Evolutionary conservation across 2,329 filamentous ascomycete genomes (phyloP).

Genomic region (Aspergillus floridensis): DNA sequence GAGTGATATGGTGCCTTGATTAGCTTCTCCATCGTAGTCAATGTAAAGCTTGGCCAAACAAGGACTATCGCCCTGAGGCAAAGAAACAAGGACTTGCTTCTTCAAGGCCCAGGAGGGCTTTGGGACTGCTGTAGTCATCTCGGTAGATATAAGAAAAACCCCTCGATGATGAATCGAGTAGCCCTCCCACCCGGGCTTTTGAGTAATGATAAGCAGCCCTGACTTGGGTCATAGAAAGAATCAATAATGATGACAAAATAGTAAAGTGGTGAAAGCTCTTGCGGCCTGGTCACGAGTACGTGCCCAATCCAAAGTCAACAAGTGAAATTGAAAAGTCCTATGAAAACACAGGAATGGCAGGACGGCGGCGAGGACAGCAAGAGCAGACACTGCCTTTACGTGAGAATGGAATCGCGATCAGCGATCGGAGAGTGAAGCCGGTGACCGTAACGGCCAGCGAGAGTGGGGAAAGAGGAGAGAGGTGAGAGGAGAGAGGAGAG

Average conservation of each 20-base stretch:
- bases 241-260: slow-evolving; percentile 12
- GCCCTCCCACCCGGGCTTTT: slow-evolving; percentile 25
- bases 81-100: slow-evolving; percentile 19
- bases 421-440: background rate
- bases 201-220: slow-evolving; percentile 19
- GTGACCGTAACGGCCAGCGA: background rate
- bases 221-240: slow-evolving; percentile 15
- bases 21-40: slow-evolving; percentile 14
- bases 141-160: slow-evolving; percentile 12
- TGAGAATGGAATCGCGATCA: background rate
- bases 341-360: slow-evolving; percentile 24
- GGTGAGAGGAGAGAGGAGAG: background rate
- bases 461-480: background rate
- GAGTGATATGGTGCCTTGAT: slow-evolving; percentile 20
- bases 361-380: slow-evolving; percentile 18
- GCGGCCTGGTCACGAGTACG: slow-evolving; percentile 8
- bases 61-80: slow-evolving; percentile 8
- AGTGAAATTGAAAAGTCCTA: slow-evolving; percentile 19
- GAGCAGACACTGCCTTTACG: slow-evolving; percentile 10
- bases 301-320: slow-evolving; percentile 10
- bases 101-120: slow-evolving; percentile 11
- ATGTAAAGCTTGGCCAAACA: slow-evolving; percentile 17
- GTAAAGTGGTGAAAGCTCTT: slow-evolving; percentile 5
- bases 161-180: slow-evolving; percentile 21
- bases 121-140: slow-evolving; percentile 14